Percentiles rank a stretch among this genome's conserved stretches.
Evolutionary conservation across 352 stramenopile genomes (phyloP).

Genomic region (Phytopythium aichiense): DNA sequence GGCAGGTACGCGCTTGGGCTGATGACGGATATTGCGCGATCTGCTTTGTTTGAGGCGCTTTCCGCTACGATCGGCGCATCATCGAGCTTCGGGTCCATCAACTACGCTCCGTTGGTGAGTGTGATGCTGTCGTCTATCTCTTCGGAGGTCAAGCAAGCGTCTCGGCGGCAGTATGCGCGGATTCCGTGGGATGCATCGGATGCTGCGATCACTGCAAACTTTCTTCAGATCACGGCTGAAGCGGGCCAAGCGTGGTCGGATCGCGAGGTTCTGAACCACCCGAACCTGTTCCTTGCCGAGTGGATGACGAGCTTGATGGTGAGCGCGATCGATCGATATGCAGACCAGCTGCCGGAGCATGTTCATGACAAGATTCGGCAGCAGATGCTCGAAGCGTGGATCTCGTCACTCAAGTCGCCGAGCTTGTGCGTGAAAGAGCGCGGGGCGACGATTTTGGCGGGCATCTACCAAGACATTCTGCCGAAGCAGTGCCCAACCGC

Average conservation of each 20-base stretch:
- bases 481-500: slow-evolving; percentile 24
- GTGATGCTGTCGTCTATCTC: slow-evolving; percentile 58
- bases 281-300: slow-evolving; percentile 83
- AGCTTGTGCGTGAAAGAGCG: slow-evolving; percentile 86
- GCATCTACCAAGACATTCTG: slow-evolving; percentile 79
- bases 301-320: slow-evolving; percentile 81
- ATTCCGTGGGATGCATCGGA: slow-evolving; percentile 83
- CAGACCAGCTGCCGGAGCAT: slow-evolving; percentile 30
- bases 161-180: slow-evolving; percentile 71
- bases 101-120: slow-evolving; percentile 37
- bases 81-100: slow-evolving; percentile 3
- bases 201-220: slow-evolving; percentile 58
- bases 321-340: slow-evolving; percentile 42
- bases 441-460: slow-evolving; percentile 67
- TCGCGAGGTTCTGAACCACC: slow-evolving; percentile 74
- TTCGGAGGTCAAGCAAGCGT: slow-evolving; percentile 59
- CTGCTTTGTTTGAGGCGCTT: slow-evolving; percentile 35
- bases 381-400: slow-evolving; percentile 75
- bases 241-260: slow-evolving; percentile 74
- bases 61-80: slow-evolving; percentile 12
- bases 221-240: slow-evolving; percentile 70
- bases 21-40: slow-evolving; percentile 43
- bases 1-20: slow-evolving; percentile 51
- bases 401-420: slow-evolving; percentile 76
- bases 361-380: slow-evolving; percentile 55